Evolutionary conservation across 1,284 basidiomycete species (phyloP), one percentile per base, ranked within the genome.

Genomic region (Puccinia coronata): DNA sequence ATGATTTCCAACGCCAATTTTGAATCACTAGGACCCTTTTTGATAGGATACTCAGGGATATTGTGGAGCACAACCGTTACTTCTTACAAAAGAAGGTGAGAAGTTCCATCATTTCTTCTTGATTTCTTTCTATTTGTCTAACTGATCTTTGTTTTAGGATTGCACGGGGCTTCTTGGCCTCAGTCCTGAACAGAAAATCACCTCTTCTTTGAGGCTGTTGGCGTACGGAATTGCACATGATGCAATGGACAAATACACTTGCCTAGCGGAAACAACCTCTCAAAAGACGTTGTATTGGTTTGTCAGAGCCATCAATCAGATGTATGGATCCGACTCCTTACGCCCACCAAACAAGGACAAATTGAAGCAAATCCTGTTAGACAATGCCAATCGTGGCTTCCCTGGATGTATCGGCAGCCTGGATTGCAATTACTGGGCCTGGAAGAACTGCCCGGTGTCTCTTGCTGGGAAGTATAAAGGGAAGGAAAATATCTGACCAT

Each of bases 361-460:
- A 14, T 57, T 75, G 25, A 75, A 59, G 25, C 55, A 63, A 6
- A 36, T 59, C 14, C 47, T 75, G 16, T 43, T 20, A 5, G 23
- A 20, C 18, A 61, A 43, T 41, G 1, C 73, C 1, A 47, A 61
- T 14, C 28, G 43, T 8, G 43, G 43, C 43, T 43, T 43, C 43
- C 43, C 43, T 16, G 43, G 43, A 6, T 43, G 49, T 18, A 36
- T 67, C 63, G 59, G 75, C 18, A 65, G 28, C n/a, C 41, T 77
- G 12, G 61, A 67, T 36, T 65, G 61, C 25, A 78, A 51, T 47
- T 51, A 78, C 28, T 78, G 76, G 65, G 16, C 31, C 2, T 78
- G 47, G 76, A 78, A n/a, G n/a, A n/a, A n/a, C n/a, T n/a, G n/a
- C n/a, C n/a, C n/a, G n/a, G n/a, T n/a, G n/a, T n/a, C n/a, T n/a